Conservation (phyloP, 1,284 basidiomycete genomes). For the Ustilago bromivora region DNA sequence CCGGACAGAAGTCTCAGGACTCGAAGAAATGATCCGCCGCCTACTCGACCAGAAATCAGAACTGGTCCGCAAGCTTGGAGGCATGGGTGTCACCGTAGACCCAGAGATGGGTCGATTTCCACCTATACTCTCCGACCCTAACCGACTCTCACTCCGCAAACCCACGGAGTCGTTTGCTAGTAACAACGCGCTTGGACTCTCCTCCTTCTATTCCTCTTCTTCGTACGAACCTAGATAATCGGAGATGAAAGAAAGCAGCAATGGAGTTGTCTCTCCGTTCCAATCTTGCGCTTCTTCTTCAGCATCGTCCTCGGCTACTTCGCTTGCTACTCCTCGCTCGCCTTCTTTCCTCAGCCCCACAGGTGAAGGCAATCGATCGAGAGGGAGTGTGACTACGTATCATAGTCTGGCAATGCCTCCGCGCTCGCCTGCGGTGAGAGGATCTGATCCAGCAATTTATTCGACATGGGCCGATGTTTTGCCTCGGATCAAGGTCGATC, state of each 20-base stretch:
- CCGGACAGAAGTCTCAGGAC: background rate
- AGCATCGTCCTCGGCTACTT: slow-evolving; percentile 1
- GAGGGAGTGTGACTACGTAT: background rate
- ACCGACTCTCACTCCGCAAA: background rate
- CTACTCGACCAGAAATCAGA: slow-evolving; percentile 23
- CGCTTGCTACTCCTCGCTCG: slow-evolving; percentile 11
- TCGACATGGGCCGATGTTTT: background rate
- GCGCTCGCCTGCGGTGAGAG: background rate
- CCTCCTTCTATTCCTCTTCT: background rate
- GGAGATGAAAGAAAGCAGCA: background rate
- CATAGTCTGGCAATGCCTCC: background rate
- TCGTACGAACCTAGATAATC: background rate
- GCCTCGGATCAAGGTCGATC: background rate
- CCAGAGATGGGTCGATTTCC: background rate
- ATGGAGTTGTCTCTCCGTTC: background rate
- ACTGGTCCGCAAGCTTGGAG: slow-evolving; percentile 11
- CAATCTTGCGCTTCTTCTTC: slow-evolving; percentile 10
- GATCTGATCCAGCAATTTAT: background rate
- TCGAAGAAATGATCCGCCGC: slow-evolving; percentile 37
- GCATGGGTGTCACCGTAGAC: background rate
- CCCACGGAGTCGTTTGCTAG: background rate
- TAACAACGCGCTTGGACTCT: slow-evolving; percentile 12
- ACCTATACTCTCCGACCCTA: background rate
- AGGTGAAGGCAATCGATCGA: background rate
- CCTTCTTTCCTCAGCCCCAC: slow-evolving; percentile 14